Conservation (phyloP, 164 flowering plant species). For the Litsea cubeba region DNA sequence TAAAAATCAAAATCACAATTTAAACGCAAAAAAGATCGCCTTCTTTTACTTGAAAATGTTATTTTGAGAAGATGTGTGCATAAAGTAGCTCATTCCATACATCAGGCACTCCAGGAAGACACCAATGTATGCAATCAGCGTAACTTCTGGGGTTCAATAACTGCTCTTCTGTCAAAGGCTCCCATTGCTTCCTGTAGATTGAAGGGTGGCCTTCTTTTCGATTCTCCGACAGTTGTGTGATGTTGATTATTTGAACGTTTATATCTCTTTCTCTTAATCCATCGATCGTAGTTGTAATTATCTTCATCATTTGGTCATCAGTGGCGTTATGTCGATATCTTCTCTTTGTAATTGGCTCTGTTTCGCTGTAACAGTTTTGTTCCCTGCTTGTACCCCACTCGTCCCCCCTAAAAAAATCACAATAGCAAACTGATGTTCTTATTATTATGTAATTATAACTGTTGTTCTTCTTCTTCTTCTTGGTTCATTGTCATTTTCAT, state of each 20-base stretch:
- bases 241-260: constrained; percentile 48
- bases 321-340: constrained; percentile 42
- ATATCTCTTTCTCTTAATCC: constrained; percentile 39
- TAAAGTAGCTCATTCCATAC: constrained; percentile 76
- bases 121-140: constrained; percentile 84
- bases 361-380: constrained; percentile 54
- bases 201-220: constrained; percentile 85
- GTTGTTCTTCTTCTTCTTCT: not conserved
- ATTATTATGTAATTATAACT: not conserved
- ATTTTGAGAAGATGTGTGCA: constrained; percentile 28
- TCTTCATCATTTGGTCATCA: constrained; percentile 37
- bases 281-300: constrained; percentile 30
- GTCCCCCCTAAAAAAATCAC: constrained; percentile 35
- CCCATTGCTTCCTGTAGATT: constrained; percentile 58
- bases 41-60: not conserved
- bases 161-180: constrained; percentile 39
- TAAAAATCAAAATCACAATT: not conserved
- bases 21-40: not conserved
- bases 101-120: constrained; percentile 93
- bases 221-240: constrained; percentile 72
- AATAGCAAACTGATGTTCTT: not conserved
- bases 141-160: constrained; percentile 41
- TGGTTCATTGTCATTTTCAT: not conserved
- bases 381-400: constrained; percentile 45
- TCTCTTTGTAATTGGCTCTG: constrained; percentile 32